Conservation (phyloP, 768 basidiomycete species). For the Rhodosporidiobolus sp. region DNA sequence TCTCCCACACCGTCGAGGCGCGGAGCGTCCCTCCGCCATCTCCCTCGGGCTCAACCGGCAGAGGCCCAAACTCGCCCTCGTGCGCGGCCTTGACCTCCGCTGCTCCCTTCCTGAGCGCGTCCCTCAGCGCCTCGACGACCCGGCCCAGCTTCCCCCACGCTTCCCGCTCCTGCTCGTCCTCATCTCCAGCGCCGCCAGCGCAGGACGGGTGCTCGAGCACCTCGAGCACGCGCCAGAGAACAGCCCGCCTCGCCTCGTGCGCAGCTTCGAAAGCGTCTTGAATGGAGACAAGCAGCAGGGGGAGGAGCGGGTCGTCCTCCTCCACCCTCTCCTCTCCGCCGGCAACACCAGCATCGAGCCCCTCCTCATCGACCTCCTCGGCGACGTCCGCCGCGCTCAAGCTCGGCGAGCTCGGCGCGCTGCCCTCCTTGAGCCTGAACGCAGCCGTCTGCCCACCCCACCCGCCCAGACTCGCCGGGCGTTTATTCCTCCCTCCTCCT, state of each 20-base stretch:
- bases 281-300: constrained; percentile 8
- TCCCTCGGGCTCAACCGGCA: background rate
- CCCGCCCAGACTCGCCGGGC: constrained; percentile 27
- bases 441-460: constrained; percentile 5
- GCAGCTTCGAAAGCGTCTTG: constrained; percentile 11
- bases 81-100: background rate
- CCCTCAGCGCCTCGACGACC: background rate
- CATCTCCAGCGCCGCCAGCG: background rate
- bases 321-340: background rate
- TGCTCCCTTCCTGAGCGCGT: background rate
- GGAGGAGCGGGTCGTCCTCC: background rate
- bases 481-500: background rate
- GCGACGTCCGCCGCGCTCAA: background rate
- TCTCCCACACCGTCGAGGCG: no score
- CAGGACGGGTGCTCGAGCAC: background rate
- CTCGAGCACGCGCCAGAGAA: constrained; percentile 16
- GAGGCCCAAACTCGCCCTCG: constrained; percentile 8
- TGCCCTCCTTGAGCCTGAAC: background rate
- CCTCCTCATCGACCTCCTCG: background rate
- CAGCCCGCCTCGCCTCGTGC: background rate
- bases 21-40: background rate
- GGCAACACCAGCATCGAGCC: background rate
- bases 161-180: background rate
- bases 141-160: background rate
- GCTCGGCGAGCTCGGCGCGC: background rate